Evolutionary conservation across 2,329 filamentous ascomycete species (phyloP), one percentile per base, ranked within the genome.

Genomic region (Ilyonectria destructans): DNA sequence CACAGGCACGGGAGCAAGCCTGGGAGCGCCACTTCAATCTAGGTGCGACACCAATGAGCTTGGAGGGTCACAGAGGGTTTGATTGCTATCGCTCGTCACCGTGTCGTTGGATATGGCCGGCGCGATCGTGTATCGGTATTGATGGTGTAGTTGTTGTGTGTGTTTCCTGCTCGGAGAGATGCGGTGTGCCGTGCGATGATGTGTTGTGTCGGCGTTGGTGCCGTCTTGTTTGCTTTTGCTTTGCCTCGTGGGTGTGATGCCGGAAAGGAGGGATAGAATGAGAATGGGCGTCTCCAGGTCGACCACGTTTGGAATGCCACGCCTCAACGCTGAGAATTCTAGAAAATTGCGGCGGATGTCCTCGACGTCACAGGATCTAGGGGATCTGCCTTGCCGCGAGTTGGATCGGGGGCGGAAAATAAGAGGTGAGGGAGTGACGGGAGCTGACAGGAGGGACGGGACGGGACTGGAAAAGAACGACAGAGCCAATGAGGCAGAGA

Each of bases 21-120:
- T 67, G 71, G 68, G 62, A 26, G 68, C 68, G 69, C 74, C 74
- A 76, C 74, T 59, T 70, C 59, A 74, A 71, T 77, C 65, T 70
- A 69, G 59, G 31, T 62, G 67, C 58, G 57, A 62, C 68, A 65
- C 72, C 68, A 73, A 74, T 74, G 64, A 71, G 61, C 49, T 67
- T 55, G 48, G 58, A 58, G 66, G 62, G 33, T 37, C 48, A 33
- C 37, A 31, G 26, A 33, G 49, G 23, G 68, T 68, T 73, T 69
- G 67, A 73, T 75, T 74, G 61, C 64, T 62, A 58, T 63, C 58
- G 62, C 54, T 71, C 64, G 70, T 69, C 52, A 51, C 66, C 60
- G 72, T 71, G 67, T 65, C n/a, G 19, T 35, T 15, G 31, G 37
- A 49, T 21, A 15, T 72, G 62, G 62, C 64, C 61, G 68, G 62